These are phyloP conservation scores for Shiraia bambusicola DNA, from an alignment of 2,329 filamentous ascomycete genomes.

Conservation along the genomic window DNA sequence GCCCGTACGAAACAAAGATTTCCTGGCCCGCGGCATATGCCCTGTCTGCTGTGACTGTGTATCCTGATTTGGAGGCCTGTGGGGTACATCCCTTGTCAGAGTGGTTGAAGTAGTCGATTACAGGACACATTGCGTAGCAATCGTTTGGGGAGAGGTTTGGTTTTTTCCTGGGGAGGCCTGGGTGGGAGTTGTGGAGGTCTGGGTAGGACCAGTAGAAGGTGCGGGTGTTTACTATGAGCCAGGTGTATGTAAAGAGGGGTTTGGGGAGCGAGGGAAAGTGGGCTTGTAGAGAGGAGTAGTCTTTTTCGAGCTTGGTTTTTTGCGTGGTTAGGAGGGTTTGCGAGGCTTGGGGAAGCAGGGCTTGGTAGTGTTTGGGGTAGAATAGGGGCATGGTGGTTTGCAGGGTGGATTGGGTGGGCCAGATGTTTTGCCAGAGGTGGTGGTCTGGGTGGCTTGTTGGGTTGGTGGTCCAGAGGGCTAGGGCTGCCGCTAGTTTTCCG, in stretches of 20 bases:
- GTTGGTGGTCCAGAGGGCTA: slow-evolving; percentile 53
- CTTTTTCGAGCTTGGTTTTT: slow-evolving; percentile 52
- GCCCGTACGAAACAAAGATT: slow-evolving; percentile 68
- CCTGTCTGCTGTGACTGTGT: slow-evolving; percentile 56
- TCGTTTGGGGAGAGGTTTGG: slow-evolving; percentile 52
- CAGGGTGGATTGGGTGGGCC: slow-evolving; percentile 66
- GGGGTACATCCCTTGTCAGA: slow-evolving; percentile 54
- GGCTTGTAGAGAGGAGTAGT: slow-evolving; percentile 50
- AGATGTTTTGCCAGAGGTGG: slow-evolving; percentile 64
- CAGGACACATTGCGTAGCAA: slow-evolving; percentile 69
- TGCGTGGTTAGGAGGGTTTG: slow-evolving; percentile 57
- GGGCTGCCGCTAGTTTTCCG: slow-evolving; percentile 68
- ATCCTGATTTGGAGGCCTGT: slow-evolving; percentile 53
- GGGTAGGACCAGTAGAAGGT: slow-evolving; percentile 59
- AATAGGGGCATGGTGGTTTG: slow-evolving; percentile 58
- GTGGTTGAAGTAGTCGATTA: slow-evolving; percentile 72
- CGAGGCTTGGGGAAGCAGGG: slow-evolving; percentile 42
- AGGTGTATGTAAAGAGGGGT: slow-evolving; percentile 55
- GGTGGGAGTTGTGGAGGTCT: slow-evolving; percentile 41
- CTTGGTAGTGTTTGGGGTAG: slow-evolving; percentile 51
- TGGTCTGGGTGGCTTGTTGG: slow-evolving; percentile 48
- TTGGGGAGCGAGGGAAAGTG: slow-evolving; percentile 49
- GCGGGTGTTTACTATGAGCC: slow-evolving; percentile 62
- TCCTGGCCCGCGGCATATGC: slow-evolving; percentile 62
- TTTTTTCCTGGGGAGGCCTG: slow-evolving; percentile 46